Evolutionary conservation across 2,329 filamentous ascomycete species (phyloP).

Genomic region (Madurella mycetomatis): DNA sequence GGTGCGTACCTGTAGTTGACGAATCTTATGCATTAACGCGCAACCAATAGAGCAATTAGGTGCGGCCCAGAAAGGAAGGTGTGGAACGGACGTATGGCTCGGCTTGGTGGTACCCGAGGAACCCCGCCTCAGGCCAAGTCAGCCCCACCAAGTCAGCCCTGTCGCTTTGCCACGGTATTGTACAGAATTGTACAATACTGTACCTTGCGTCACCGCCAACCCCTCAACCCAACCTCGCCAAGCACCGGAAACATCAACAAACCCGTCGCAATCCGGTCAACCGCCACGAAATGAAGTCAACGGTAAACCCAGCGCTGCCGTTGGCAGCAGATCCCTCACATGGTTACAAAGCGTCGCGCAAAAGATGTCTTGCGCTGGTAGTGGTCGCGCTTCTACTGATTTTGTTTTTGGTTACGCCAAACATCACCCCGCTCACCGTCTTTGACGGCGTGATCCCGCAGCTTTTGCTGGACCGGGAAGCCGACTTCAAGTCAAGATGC

Average conservation of each 20-base stretch:
- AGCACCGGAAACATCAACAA: background rate
- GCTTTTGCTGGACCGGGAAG: background rate
- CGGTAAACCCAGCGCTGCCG: background rate
- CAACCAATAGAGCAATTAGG: too few relatives aligned
- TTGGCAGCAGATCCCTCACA: background rate
- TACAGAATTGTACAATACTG: too few relatives aligned
- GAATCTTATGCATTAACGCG: too few relatives aligned
- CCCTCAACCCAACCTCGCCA: background rate
- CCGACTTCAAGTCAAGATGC: constrained; percentile 20
- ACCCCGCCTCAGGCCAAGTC: too few relatives aligned
- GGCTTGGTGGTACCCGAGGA: too few relatives aligned
- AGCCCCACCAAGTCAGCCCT: too few relatives aligned
- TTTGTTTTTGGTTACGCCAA: background rate
- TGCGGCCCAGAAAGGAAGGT: too few relatives aligned
- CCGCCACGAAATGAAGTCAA: constrained; percentile 12
- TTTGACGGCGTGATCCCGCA: background rate
- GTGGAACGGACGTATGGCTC: too few relatives aligned
- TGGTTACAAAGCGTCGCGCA: background rate
- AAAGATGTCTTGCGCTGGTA: background rate
- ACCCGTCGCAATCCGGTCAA: background rate
- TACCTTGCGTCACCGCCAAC: background rate
- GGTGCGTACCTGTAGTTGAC: too few relatives aligned
- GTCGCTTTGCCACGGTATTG: too few relatives aligned
- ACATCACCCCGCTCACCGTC: background rate
- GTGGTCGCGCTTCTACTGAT: background rate